Conservation (phyloP, 495 filamentous ascomycete species). For the Penicillium verhagenii region DNA sequence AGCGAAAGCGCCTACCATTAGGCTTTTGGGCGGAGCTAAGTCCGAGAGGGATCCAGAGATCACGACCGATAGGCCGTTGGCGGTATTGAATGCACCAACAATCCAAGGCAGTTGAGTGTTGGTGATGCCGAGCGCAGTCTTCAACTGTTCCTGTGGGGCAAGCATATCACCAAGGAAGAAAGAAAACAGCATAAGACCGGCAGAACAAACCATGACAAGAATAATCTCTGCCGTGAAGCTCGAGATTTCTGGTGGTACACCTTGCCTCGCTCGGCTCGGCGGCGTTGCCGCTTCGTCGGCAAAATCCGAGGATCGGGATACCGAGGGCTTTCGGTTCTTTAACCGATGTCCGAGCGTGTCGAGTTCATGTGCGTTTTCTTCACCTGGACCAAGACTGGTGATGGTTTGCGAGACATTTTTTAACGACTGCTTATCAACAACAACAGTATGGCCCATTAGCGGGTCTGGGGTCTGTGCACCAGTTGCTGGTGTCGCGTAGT, state of each 20-base stretch:
- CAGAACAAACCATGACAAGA: constrained; percentile 43
- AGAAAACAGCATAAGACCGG: constrained; percentile 44
- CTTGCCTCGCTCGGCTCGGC: constrained; percentile 21
- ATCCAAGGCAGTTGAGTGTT: constrained; percentile 42
- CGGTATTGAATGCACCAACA: constrained; percentile 38
- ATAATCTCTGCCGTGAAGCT: constrained; percentile 34
- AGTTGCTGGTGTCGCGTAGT: constrained; percentile 23
- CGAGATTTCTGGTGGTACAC: constrained; percentile 19
- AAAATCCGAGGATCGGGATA: constrained; percentile 14
- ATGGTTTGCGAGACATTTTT: constrained; percentile 16
- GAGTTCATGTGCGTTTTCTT: constrained; percentile 16
- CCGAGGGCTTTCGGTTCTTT: constrained; percentile 20
- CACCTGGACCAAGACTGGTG: constrained; percentile 4
- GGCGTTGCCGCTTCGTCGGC: constrained; percentile 19
- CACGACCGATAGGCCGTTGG: constrained; percentile 45
- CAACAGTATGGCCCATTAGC: constrained; percentile 12
- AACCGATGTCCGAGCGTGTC: constrained; percentile 13
- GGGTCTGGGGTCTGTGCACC: constrained; percentile 27
- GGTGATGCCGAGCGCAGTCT: constrained; percentile 34
- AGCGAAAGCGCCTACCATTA: constrained; percentile 42
- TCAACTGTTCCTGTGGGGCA: constrained; percentile 37
- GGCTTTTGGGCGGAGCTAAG: constrained; percentile 36
- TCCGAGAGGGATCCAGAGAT: constrained; percentile 45
- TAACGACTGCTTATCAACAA: constrained; percentile 16
- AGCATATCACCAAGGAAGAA: constrained; percentile 41